Conservation (phyloP, 495 filamentous ascomycete species). For the Pyrenula massariospora region DNA sequence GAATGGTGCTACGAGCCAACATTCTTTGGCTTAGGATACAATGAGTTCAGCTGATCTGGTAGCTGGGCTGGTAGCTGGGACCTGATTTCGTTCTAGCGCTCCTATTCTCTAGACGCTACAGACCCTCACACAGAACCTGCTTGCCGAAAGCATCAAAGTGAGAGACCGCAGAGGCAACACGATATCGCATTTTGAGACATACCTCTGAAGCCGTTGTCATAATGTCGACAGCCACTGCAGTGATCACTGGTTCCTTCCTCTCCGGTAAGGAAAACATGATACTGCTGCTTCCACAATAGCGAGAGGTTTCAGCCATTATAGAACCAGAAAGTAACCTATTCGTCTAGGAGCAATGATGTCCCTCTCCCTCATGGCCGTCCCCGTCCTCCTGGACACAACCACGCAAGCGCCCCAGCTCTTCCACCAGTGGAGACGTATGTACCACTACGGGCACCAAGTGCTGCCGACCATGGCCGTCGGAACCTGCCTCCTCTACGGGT, state of each 20-base stretch:
- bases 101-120: too few species aligned
- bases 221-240: background rate
- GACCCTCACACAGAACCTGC: too few species aligned
- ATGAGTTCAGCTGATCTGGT: too few species aligned
- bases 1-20: too few species aligned
- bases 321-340: slow-evolving; percentile 2
- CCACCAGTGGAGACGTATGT: slow-evolving; percentile 13
- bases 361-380: slow-evolving; percentile 12
- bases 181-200: too few species aligned
- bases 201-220: too few species aligned
- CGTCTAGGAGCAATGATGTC: slow-evolving; percentile 15
- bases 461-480: slow-evolving; percentile 12
- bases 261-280: background rate
- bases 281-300: background rate
- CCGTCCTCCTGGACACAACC: slow-evolving; percentile 17
- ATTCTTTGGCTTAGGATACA: too few species aligned
- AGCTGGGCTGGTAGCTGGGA: too few species aligned
- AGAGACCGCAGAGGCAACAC: too few species aligned
- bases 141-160: too few species aligned
- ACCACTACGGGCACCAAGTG: slow-evolving; percentile 16
- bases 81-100: too few species aligned
- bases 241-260: background rate
- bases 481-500: slow-evolving; percentile 10
- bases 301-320: too few species aligned
- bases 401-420: slow-evolving; percentile 9